Conservation (phyloP, 768 basidiomycete genomes). For the Dentipellis fragilis region DNA sequence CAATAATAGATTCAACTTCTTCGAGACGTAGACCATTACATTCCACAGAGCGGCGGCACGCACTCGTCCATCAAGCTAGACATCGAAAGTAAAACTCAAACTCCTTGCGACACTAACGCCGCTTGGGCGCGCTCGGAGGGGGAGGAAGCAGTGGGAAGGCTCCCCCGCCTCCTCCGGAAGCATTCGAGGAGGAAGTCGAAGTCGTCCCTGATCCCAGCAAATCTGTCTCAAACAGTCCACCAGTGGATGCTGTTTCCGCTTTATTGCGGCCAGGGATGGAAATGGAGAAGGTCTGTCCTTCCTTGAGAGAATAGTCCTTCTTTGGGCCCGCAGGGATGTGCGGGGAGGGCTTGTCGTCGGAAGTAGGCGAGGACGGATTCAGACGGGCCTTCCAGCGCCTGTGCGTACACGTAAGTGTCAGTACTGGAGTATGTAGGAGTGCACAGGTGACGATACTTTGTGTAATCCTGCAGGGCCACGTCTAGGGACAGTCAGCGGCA, state of each 20-base stretch:
- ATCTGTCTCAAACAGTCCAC: conserved; percentile 30
- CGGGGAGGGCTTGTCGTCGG: conserved; percentile 43
- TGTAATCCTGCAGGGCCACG: conserved; percentile 79
- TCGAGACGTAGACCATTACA: not conserved
- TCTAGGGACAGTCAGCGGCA: conserved; percentile 32
- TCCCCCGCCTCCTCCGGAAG: conserved; percentile 20
- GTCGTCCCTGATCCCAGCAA: conserved; percentile 14
- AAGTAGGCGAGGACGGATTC: conserved; percentile 36
- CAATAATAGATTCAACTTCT: no score
- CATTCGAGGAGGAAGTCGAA: conserved; percentile 4
- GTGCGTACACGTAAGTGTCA: conserved; percentile 9
- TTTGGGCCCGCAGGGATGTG: conserved; percentile 71
- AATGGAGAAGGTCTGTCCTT: conserved; percentile 92
- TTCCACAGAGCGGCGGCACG: not conserved
- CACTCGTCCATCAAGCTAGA: not conserved
- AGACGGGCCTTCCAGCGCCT: conserved; percentile 59
- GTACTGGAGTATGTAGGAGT: not conserved
- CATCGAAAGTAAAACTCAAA: not conserved
- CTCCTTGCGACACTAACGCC: conserved; percentile 19
- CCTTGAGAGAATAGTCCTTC: conserved; percentile 90
- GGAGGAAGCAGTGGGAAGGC: conserved; percentile 70
- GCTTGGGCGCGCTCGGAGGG: conserved; percentile 60
- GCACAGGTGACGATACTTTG: conserved; percentile 40
- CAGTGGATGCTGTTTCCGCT: conserved; percentile 19
- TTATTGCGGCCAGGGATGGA: conserved; percentile 71